Evolutionary conservation across 805 yeast genomes (phyloP), one percentile per base, ranked within the genome.

Genomic region (Suhomyces emberorum): DNA sequence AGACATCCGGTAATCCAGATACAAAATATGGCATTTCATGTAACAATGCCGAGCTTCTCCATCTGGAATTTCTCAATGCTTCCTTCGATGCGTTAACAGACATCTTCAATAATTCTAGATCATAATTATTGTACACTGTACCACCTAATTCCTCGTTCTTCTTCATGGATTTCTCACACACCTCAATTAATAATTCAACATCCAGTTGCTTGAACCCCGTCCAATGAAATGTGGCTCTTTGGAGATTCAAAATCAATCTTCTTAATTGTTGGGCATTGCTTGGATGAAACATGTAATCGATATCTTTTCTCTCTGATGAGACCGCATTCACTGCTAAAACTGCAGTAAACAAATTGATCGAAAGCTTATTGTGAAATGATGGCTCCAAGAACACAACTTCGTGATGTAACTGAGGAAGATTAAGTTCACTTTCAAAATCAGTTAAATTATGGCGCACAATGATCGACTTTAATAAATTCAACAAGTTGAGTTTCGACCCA

Each of bases 281-380:
- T 0, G 79, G 73, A 61, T 81, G 81, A 50, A 82, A 82, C 86
- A 82, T 79, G 54, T 79, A 82, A 54, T 82, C 88, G 16, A 70
- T 65, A 44, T 76, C 89, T 4, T 65, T 69, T 32, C 88, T 57
- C 49, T 81, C 87, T 0, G 88, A 81, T 4, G 87, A 76, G 3
- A 82, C 83, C 0, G 88, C 86, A 61, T 82, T 82, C 3, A 79
- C 77, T 1, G 87, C 85, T 30, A 82, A 59, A 1, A 81, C 85
- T 0, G 86, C 76, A 6, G 77, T 72, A 49, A 82, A 82, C 7
- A 82, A 57, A 50, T 82, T 81, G 14, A 82, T 65, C 0, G 87
- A 72, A 8, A 81, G 43, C 46, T 67, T 76, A 50, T 82, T 81
- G 43, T 77, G 81, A 45, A 60, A 72, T 0, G 87, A 78, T 0